A percentile compares a stretch with the other conserved stretches of the same genome.
Evolutionary conservation across 495 filamentous ascomycete species (phyloP).

Genomic region (Clavariopsis aquatica): DNA sequence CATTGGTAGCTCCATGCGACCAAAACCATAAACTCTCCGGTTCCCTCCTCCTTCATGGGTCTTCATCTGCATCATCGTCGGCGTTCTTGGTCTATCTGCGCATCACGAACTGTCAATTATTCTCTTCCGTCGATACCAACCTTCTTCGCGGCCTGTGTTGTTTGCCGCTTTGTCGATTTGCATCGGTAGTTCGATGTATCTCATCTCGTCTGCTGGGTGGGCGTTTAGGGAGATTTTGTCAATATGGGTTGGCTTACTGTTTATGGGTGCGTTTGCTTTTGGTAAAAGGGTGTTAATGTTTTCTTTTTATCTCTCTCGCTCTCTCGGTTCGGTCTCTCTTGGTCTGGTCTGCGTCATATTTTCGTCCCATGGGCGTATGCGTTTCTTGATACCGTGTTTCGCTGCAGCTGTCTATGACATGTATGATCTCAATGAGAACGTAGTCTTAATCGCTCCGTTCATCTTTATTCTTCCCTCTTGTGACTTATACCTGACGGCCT

Average conservation of each 20-base stretch:
- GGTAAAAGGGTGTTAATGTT: conserved; percentile 8
- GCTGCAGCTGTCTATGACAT: conserved; percentile 20
- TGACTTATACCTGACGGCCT: too few species aligned
- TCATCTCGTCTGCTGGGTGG: conserved; percentile 8
- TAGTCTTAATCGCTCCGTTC: conserved; percentile 31
- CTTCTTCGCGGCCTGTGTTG: background rate
- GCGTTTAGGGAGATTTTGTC: conserved; percentile 14
- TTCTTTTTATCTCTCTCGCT: conserved; percentile 9
- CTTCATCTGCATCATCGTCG: conserved; percentile 25
- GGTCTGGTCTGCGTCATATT: conserved; percentile 1
- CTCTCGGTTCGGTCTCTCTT: too few species aligned
- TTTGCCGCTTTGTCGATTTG: conserved; percentile 4
- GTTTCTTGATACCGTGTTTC: conserved; percentile 1
- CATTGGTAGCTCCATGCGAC: conserved; percentile 49
- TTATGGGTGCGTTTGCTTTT: background rate
- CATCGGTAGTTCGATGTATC: background rate
- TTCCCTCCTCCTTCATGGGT: background rate
- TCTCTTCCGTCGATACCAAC: conserved; percentile 10
- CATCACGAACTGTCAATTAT: conserved; percentile 12
- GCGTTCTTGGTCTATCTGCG: conserved; percentile 16
- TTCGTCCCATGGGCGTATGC: background rate
- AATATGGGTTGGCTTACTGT: conserved; percentile 21
- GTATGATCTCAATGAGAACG: conserved; percentile 34
- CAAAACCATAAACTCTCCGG: conserved; percentile 10
- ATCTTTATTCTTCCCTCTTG: background rate